Conservation (phyloP, 2,329 filamentous ascomycete genomes). For the Aspergillus spinulosporus region DNA sequence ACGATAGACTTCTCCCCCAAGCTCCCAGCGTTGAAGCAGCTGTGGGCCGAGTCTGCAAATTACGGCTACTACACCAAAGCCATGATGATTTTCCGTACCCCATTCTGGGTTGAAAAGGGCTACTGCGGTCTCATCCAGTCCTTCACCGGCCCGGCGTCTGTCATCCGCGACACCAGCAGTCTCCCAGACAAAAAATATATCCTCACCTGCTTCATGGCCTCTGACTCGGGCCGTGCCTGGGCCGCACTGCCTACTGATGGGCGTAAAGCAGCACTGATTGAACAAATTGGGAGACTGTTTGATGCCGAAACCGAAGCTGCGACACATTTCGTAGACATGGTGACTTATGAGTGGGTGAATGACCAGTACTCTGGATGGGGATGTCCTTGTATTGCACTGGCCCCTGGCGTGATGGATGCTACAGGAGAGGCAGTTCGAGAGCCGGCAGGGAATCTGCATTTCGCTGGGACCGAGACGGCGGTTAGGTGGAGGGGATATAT, state of each 20-base stretch:
- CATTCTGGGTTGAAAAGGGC: constrained; percentile 50
- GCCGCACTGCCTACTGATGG: constrained; percentile 10
- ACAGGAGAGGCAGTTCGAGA: constrained; percentile 31
- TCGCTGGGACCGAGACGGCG: constrained; percentile 57
- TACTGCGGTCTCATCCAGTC: constrained; percentile 51
- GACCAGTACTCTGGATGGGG: constrained; percentile 44
- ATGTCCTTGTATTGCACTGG: constrained; percentile 41
- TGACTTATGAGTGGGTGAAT: constrained; percentile 41
- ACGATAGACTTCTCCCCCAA: constrained; percentile 51
- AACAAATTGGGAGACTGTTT: constrained; percentile 21
- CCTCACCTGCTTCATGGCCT: constrained; percentile 46
- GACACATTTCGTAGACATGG: constrained; percentile 34
- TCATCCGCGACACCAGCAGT: constrained; percentile 49
- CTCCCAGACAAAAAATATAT: constrained; percentile 26
- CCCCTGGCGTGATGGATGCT: constrained; percentile 42
- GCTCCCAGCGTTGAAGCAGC: constrained; percentile 46
- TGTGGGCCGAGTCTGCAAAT: constrained; percentile 35
- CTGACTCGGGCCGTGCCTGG: constrained; percentile 40
- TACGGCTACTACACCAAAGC: constrained; percentile 56
- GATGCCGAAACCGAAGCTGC: not conserved
- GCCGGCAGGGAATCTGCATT: constrained; percentile 48
- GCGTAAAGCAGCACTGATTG: constrained; percentile 13
- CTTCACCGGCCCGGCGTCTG: constrained; percentile 48
- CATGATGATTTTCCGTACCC: constrained; percentile 45
- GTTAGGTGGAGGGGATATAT: constrained; percentile 59